Evolutionary conservation across 75 land plant genomes (phyloP), one percentile per base, ranked within the genome.

Genomic region (Gnetum montanum): DNA sequence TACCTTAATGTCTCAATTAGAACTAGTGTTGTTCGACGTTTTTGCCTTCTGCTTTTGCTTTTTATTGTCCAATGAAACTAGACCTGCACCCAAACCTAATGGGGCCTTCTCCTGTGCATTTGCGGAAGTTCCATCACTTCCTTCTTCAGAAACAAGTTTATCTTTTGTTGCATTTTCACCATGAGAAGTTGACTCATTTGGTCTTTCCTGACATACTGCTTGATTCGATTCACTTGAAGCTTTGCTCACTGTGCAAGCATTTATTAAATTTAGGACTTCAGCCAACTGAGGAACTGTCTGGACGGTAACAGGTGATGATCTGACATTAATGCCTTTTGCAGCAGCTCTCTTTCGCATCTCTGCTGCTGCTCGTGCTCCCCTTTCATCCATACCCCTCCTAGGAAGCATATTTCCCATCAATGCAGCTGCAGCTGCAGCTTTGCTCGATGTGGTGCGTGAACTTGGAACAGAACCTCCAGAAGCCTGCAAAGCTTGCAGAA

Each of bases 271-370:
- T 40, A 89, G 74, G 3, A 86, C 69, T 43, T 90, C 81, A 15
- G 72, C 67, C 0, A 79, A 57, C 41, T 66, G 75, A 23, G 90
- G 77, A 31, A 76, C 30, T 19, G 83, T 58, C 57, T 72, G 80
- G 7, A 58, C 70, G 11, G 70, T 70, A 31, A 63, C 71, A 40
- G 66, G 68, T 51, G 68, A 88, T 2, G 87, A 70, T 13, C 88
- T 82, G n/a, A 80, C 62, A 47, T 64, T 70, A 43, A 89, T 77
- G 22, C 98, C 98, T 45, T 61, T 80, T 31, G 99, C 99, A 33
- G 81, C 96, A 41, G 99, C 99, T 60, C 87, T 94, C 65, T 82
- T 88, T 12, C 96, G 76, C 6, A 76, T 79, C 58, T 90, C 98
- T 19, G 90, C 90, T 16, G 86, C 86, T 26, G 98, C 98, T 34